Percentiles rank a stretch among this genome's conserved stretches.
phyloP scores from a whole-genome alignment of 2,329 filamentous ascomycete genomes.

The Xylaria sp. region DNA sequence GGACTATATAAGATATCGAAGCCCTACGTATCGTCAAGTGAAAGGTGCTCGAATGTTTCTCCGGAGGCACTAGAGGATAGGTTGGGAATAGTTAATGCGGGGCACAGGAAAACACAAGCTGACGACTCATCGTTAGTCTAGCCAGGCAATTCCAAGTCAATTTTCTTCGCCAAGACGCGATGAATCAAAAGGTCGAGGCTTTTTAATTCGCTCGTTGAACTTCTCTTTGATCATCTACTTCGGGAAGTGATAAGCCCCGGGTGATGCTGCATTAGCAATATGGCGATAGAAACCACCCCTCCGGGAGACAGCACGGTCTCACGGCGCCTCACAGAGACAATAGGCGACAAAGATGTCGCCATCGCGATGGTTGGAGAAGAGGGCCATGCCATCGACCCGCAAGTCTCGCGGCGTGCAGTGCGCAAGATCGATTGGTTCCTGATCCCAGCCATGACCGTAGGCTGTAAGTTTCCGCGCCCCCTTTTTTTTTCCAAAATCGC shows the following conservation, averaged over 20 bases:
- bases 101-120: neutral
- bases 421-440: slow-evolving; percentile 69
- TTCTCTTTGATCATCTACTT: neutral
- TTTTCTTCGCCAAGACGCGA: neutral
- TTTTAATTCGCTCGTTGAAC: neutral
- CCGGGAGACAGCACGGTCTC: slow-evolving; percentile 4
- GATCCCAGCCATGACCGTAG: slow-evolving; percentile 68
- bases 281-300: slow-evolving; percentile 13
- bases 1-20: no score
- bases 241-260: no score
- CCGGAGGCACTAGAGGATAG: neutral
- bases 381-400: slow-evolving; percentile 56
- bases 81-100: neutral
- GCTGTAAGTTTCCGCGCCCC: slow-evolving; percentile 36
- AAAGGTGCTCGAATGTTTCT: no score
- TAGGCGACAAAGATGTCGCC: slow-evolving; percentile 55
- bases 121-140: neutral
- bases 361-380: slow-evolving; percentile 63
- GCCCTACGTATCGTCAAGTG: no score
- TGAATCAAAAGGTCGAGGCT: neutral
- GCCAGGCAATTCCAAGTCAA: neutral
- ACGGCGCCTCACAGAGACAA: neutral
- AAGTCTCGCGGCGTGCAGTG: slow-evolving; percentile 57
- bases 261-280: neutral
- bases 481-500: neutral